These are phyloP conservation scores for Boletellus ananiceps DNA, from an alignment of 768 basidiomycete genomes.

Conservation along the genomic window DNA sequence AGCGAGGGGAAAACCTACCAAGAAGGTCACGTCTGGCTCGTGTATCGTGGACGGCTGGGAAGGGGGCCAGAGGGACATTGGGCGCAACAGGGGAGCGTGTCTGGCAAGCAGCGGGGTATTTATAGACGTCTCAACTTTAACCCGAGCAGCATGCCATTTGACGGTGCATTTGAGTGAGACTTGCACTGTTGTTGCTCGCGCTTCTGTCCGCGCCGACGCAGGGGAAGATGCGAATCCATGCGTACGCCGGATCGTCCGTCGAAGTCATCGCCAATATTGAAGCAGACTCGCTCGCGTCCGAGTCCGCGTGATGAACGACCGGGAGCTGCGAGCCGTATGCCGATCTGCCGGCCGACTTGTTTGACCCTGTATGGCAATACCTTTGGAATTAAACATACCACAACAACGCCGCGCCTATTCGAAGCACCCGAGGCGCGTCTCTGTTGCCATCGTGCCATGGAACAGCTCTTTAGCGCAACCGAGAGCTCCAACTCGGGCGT, in stretches of 20 bases:
- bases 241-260: conserved; percentile 5
- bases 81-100: not conserved
- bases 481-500: not conserved
- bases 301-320: not conserved
- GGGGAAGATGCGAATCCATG: conserved; percentile 10
- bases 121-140: conserved; percentile 7
- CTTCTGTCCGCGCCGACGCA: conserved; percentile 1
- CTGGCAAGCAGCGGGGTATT: conserved; percentile 1
- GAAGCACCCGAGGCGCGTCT: not conserved
- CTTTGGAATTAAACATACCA: conserved; percentile 25
- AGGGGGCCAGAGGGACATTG: conserved; percentile 8
- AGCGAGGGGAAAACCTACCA: conserved; percentile 7
- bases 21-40: conserved; percentile 8
- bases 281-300: not conserved
- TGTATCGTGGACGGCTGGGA: conserved; percentile 17
- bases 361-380: conserved; percentile 19
- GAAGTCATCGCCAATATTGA: conserved; percentile 7
- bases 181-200: no score
- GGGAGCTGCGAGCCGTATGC: not conserved
- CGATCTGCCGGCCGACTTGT: not conserved
- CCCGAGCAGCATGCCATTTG: not conserved
- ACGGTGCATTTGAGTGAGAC: no score
- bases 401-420: conserved; percentile 26
- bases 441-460: conserved; percentile 17
- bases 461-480: conserved; percentile 5